These are phyloP conservation scores for Trichosporon asahii DNA, from an alignment of 1,284 basidiomycete species.

Conservation along the genomic window DNA sequence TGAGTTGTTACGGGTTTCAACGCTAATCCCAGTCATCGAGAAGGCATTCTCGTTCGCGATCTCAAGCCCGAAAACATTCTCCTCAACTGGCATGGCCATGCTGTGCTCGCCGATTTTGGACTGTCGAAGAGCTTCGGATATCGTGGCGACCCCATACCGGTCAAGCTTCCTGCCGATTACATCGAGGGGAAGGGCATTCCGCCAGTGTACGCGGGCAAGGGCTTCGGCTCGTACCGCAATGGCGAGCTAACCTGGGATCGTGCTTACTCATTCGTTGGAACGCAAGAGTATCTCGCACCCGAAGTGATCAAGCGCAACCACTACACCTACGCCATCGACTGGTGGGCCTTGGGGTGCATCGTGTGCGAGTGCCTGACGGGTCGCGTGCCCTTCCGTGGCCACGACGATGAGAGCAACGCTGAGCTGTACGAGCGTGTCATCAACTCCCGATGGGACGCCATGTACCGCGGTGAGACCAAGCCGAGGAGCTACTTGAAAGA, in stretches of 20 bases:
- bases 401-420: slow-evolving; percentile 25
- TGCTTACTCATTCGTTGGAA: slow-evolving; percentile 52
- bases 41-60: slow-evolving; percentile 55
- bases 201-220: slow-evolving; percentile 22
- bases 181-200: slow-evolving; percentile 27
- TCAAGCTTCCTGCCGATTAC: slow-evolving; percentile 29
- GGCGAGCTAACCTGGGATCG: slow-evolving; percentile 29
- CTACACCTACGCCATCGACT: slow-evolving; percentile 93
- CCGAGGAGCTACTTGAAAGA: slow-evolving; percentile 21
- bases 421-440: slow-evolving; percentile 28
- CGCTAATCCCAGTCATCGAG: slow-evolving; percentile 41
- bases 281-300: slow-evolving; percentile 85
- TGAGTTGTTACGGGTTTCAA: slow-evolving; percentile 24
- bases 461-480: slow-evolving; percentile 28
- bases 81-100: slow-evolving; percentile 87
- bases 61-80: slow-evolving; percentile 76
- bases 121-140: slow-evolving; percentile 48
- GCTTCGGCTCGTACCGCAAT: slow-evolving; percentile 26
- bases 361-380: slow-evolving; percentile 75
- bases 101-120: slow-evolving; percentile 93
- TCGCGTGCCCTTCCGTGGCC: slow-evolving; percentile 34
- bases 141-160: slow-evolving; percentile 40
- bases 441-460: slow-evolving; percentile 40
- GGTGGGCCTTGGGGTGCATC: slow-evolving; percentile 98
- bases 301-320: slow-evolving; percentile 87